Base-by-base conservation (phyloP, 495 filamentous ascomycete genomes). In the Tuber melanosporum region DNA sequence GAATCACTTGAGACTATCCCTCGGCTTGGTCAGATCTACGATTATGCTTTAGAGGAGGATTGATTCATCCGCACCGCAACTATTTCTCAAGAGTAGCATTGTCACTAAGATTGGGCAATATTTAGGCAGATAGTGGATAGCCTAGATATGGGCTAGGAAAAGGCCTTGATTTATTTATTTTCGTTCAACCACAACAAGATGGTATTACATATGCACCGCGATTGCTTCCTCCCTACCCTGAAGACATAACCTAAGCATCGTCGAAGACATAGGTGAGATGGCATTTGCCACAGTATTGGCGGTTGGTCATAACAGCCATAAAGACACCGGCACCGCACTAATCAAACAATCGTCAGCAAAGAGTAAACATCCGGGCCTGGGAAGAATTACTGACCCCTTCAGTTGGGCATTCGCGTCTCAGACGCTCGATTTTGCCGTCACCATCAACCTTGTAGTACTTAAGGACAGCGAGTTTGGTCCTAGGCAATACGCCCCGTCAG, bases 361-460 rank as follows among this genome's bases (percentile, higher is more conserved):
- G 57, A 32, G 57, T 1, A 66, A 26, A 36, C 57, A 66, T 19
- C 26, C 4, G 17, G 57, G 57, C 26, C 14, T 17, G 14, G 57
- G 57, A 44, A 39, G 43, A 49, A 72, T 74, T 83, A 89, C 92
- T 88, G 87, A 95, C 94, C 87, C 92, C 93, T 82, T 94, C 89
- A 79, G 90, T 89, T 76, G 96, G 95, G 88, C 95, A 99, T 90
- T 99, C 95, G 86, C 95, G 90, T 85, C 95, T 91, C 73, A 99
- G 92, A 87, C 96, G 96, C 93, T 99, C 95, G 84, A 99, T 98
- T 92, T 98, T 99, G 86, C 95, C 95, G 86, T 99, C 95, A 83
- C 91, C 92, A 85, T 98, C 96, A 82, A 99, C 95, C 91, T 99
- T 99, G 92, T 98, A 99, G 93, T 98, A 99, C 91, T 99, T 99